Percentiles rank a stretch among this genome's conserved stretches.
These are phyloP conservation scores for Phytophthora fragariaefolia DNA, from an alignment of 352 stramenopile genomes.

Conservation along the genomic window DNA sequence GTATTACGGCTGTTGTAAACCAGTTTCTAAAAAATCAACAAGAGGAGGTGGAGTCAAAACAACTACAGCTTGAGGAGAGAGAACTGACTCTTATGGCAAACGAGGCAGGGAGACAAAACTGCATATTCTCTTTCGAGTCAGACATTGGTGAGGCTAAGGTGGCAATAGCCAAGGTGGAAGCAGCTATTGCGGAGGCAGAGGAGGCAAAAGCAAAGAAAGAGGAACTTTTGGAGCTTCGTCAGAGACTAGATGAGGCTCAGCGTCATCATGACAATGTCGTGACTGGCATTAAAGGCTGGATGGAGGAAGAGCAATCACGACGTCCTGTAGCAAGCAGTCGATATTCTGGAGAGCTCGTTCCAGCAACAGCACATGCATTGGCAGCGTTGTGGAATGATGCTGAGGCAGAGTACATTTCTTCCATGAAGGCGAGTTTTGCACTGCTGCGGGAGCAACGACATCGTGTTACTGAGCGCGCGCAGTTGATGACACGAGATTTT, in stretches of 20 bases:
- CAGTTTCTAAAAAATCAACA: conserved; percentile 31
- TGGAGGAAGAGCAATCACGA: conserved; percentile 25
- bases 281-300: conserved; percentile 25
- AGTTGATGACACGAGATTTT: conserved; percentile 54
- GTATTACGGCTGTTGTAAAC: conserved; percentile 45
- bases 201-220: conserved; percentile 85
- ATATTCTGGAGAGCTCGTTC: conserved; percentile 47
- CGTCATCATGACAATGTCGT: conserved; percentile 42
- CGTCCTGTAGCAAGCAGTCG: conserved; percentile 8
- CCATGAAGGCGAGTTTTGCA: conserved; percentile 55
- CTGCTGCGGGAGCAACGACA: conserved; percentile 47
- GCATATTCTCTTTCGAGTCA: conserved; percentile 42
- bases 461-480: conserved; percentile 32
- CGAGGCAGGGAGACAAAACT: conserved; percentile 50
- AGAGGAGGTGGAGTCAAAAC: conserved; percentile 13
- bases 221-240: conserved; percentile 58
- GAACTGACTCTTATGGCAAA: conserved; percentile 38
- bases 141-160: conserved; percentile 49
- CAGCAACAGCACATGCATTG: conserved; percentile 39
- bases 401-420: conserved; percentile 58
- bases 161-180: conserved; percentile 41
- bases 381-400: conserved; percentile 60
- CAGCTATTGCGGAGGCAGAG: conserved; percentile 60
- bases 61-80: conserved; percentile 37
- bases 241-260: conserved; percentile 44